Evolutionary conservation across 768 basidiomycete genomes (phyloP).

Genomic region (Amylocystis lapponica): DNA sequence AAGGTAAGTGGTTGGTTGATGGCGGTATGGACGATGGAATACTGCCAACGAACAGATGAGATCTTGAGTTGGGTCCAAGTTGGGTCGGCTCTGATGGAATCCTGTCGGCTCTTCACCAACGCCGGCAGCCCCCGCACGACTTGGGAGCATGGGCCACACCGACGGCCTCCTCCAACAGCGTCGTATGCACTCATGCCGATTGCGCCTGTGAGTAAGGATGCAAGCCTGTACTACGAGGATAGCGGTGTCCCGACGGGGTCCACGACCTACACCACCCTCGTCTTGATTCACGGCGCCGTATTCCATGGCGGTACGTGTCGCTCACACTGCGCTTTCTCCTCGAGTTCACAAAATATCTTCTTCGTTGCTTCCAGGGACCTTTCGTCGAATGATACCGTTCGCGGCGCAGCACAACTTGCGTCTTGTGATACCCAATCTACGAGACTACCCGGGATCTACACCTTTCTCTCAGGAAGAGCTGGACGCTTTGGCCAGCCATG

Average conservation of each 20-base stretch:
- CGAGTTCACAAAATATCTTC: too few relatives aligned
- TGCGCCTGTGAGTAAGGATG: constrained; percentile 5
- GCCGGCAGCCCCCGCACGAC: too few relatives aligned
- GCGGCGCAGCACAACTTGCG: constrained; percentile 16
- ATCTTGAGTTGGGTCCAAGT: too few relatives aligned
- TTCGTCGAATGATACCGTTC: constrained; percentile 10
- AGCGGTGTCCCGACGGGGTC: constrained; percentile 8
- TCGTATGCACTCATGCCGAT: too few relatives aligned
- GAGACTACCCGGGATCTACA: constrained; percentile 22
- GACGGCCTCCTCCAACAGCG: too few relatives aligned
- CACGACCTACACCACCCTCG: constrained; percentile 9
- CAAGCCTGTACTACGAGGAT: constrained; percentile 14
- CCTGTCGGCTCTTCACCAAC: too few relatives aligned
- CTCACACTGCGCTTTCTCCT: too few relatives aligned
- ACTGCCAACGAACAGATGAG: too few relatives aligned
- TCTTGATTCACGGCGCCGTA: constrained; percentile 10
- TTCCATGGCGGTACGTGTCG: constrained; percentile 9
- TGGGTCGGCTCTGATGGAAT: too few relatives aligned
- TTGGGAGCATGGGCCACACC: too few relatives aligned
- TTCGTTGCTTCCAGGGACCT: not conserved
- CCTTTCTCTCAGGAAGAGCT: constrained; percentile 16
- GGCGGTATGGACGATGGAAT: too few relatives aligned
- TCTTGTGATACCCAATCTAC: constrained; percentile 18
- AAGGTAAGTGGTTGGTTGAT: too few relatives aligned
- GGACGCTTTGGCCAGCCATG: not conserved